Base-by-base conservation (phyloP, 805 yeast species). In the Pichia gijzeniarum region DNA sequence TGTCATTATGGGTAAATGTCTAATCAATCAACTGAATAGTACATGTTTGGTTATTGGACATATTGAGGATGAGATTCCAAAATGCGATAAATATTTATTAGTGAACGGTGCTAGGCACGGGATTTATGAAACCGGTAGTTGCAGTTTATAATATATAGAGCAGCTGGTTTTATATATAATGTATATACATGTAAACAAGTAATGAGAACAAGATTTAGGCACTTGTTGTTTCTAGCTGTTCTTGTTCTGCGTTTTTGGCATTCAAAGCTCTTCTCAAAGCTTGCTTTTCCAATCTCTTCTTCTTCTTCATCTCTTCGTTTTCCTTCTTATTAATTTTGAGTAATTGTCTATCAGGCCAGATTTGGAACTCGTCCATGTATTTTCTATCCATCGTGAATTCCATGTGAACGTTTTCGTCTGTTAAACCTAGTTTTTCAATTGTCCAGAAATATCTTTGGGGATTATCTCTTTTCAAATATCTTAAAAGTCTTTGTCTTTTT, bases 401-500 rank as follows among this genome's bases (percentile, higher is more conserved):
- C 58, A 76, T 71, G 44, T 76, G 77, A 20, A 89, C 80, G 27
- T 81, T 81, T 47, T 75, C 82, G 65, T 91, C 98, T 35, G 85
- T 79, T 51, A 91, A 72, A 1, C 98, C 99, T 45, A 91, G 71
- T 65, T 88, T 89, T 57, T 84, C 85, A 50, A 91, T 80, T 38
- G 95, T 73, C 81, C 88, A 82, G 65, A 76, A 87, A 69, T 93
- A 91, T 57, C 82, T 76, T 62, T 86, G 77, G 14, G 97, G 88
- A 52, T 87, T 69, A 59, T 78, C 84, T 59, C 76, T 77, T 64
- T 89, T 89, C 66, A 93, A 73, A 62, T 91, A 93, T 65, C 80
- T 79, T 56, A 91, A 72, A 35, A 85, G 76, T 55, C 77, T 76
- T 66, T 90, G 97, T 69, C 99, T 82, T 56, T 83, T 80, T 65